These are phyloP conservation scores for Fusarium lateritium DNA, from an alignment of 2,329 filamentous ascomycete genomes.

Conservation along the genomic window DNA sequence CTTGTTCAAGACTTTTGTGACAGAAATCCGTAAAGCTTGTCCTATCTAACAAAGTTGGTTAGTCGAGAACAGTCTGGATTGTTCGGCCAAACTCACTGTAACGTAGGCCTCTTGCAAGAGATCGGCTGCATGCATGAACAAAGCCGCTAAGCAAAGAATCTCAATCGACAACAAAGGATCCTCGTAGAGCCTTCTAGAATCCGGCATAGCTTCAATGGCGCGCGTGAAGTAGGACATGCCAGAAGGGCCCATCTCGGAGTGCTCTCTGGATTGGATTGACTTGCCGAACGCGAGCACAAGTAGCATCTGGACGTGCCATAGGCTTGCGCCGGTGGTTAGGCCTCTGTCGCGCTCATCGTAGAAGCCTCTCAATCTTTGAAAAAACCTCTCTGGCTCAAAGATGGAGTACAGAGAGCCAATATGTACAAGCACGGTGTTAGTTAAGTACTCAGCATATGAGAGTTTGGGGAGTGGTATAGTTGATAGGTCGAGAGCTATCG, in stretches of 20 bases:
- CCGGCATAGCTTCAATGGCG: constrained; percentile 38
- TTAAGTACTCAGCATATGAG: constrained; percentile 37
- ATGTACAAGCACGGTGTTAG: constrained; percentile 37
- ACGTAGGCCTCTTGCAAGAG: constrained; percentile 42
- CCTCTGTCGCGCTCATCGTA: constrained; percentile 19
- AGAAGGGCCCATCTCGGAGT: constrained; percentile 38
- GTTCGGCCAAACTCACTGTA: constrained; percentile 12
- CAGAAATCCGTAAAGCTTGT: constrained; percentile 35
- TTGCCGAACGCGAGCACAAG: constrained; percentile 39
- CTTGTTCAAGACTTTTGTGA: constrained; percentile 37
- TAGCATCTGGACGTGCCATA: constrained; percentile 43
- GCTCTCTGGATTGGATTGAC: constrained; percentile 40
- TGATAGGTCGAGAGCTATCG: constrained; percentile 31
- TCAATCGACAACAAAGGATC: constrained; percentile 40
- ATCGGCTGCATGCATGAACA: constrained; percentile 44
- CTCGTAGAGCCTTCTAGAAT: constrained; percentile 37
- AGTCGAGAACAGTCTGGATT: not conserved
- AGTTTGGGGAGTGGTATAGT: constrained; percentile 33
- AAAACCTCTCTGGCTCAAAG: constrained; percentile 27
- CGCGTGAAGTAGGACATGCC: constrained; percentile 39
- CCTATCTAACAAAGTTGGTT: constrained; percentile 19
- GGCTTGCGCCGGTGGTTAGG: not conserved
- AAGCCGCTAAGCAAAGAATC: constrained; percentile 31
- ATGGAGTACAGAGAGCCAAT: constrained; percentile 37
- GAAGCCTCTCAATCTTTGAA: constrained; percentile 23